Percentiles rank a stretch among this genome's conserved stretches.
These are phyloP conservation scores for Penicillium sp. DNA, from an alignment of 2,329 filamentous ascomycete species.

Conservation along the genomic window DNA sequence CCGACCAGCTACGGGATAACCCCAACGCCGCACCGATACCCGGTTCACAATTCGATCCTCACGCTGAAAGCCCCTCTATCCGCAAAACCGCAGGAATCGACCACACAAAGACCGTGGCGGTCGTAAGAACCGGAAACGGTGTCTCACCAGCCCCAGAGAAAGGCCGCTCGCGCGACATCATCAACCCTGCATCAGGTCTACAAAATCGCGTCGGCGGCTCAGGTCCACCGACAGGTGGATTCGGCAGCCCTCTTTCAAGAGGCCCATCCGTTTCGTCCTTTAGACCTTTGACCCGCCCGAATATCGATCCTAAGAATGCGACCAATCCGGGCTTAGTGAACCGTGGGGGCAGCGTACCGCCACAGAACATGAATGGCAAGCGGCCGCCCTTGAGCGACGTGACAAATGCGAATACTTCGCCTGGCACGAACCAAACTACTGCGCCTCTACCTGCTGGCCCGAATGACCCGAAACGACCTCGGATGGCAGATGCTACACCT, in stretches of 20 bases:
- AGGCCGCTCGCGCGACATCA: constrained; percentile 34
- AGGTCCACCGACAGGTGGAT: constrained; percentile 19
- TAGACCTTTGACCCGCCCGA: constrained; percentile 48
- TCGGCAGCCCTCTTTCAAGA: constrained; percentile 36
- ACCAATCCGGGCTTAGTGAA: constrained; percentile 21
- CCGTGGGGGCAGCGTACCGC: constrained; percentile 24
- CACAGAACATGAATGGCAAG: constrained; percentile 41
- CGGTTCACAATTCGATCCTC: constrained; percentile 67
- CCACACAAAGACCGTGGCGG: constrained; percentile 72
- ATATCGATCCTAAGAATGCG: constrained; percentile 30
- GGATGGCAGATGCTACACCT: constrained; percentile 22
- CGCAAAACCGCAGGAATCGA: constrained; percentile 87
- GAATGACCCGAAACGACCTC: constrained; percentile 38
- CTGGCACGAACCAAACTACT: constrained; percentile 21
- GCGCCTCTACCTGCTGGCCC: constrained; percentile 25
- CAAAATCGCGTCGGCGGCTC: constrained; percentile 41
- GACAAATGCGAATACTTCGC: constrained; percentile 39
- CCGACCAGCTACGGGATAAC: constrained; percentile 58
- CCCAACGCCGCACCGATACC: constrained; percentile 46
- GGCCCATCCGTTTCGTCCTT: constrained; percentile 43
- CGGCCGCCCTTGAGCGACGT: constrained; percentile 48
- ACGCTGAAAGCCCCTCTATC: constrained; percentile 78
- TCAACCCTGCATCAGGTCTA: constrained; percentile 39
- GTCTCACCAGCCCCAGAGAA: constrained; percentile 35
- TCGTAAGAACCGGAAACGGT: constrained; percentile 54